Evolutionary conservation across 495 filamentous ascomycete genomes (phyloP), one percentile per base, ranked within the genome.

Genomic region (Daldinia vernicosa): DNA sequence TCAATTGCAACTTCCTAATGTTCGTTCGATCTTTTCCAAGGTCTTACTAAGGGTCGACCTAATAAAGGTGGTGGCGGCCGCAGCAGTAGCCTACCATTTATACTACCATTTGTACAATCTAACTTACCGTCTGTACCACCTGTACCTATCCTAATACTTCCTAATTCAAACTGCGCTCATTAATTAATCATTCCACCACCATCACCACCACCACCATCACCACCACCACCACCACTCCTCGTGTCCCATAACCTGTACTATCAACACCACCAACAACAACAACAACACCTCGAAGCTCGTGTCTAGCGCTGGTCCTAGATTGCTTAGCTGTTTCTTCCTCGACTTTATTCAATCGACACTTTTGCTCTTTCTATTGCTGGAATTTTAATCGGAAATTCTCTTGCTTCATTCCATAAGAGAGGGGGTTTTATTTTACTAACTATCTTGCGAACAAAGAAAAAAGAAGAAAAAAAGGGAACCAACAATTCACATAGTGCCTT

Each of bases 221-320:
- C 4, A 6, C 12, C 26, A 28, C 50, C 26, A 53, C 50, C 26
- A 47, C 8, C 9, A 35, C 12, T 14, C 33, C 33, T 53, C 39
- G 51, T 63, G 52, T 63, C 66, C 50, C 50, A 26, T 51, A 53
- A 27, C 24, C 50, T 28, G 24, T 30, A 53, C 26, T 24, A 27
- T 28, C 50, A 53, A 27, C 50, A 53, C 50, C 50, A 24, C 47
- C 56, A 60, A 53, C n/a, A n/a, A n/a, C n/a, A n/a, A n/a, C n/a
- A n/a, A n/a, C n/a, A n/a, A n/a, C n/a, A n/a, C 4, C 26, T 53
- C 17, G 43, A 37, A 59, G 52, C 35, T 53, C 55, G 35, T 54
- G 56, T 70, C 67, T 64, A 70, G 67, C 61, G 56, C 67, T 64
- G 60, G 67, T 64, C 59, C 60, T 70, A 70, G 67, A 30, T 27